Percentiles rank a stretch among this genome's conserved stretches.
phyloP scores from a whole-genome alignment of 2,329 filamentous ascomycete genomes.

The Laburnicola sp. region DNA sequence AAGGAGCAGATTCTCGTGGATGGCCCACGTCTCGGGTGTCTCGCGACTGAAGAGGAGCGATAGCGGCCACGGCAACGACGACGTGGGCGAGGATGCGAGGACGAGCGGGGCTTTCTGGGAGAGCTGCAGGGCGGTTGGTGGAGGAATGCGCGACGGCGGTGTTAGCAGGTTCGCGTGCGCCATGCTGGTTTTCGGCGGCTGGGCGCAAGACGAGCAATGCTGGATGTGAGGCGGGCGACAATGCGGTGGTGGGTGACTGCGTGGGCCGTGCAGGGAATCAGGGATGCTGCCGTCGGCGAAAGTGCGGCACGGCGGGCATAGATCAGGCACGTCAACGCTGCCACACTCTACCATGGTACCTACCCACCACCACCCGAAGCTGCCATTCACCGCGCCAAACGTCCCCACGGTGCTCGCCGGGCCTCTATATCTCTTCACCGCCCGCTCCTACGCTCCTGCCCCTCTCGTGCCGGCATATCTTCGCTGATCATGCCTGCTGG shows the following conservation, averaged over 20 bases:
- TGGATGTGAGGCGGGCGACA: not conserved
- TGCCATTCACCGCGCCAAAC: not conserved
- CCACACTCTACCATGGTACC: no score
- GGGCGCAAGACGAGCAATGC: not conserved
- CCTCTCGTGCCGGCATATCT: slow-evolving; percentile 24
- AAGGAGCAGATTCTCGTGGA: slow-evolving; percentile 83
- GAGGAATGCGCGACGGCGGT: slow-evolving; percentile 46
- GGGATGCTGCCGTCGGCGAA: slow-evolving; percentile 20
- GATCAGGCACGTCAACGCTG: slow-evolving; percentile 18
- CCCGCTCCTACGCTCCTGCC: not conserved
- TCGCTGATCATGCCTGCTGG: slow-evolving; percentile 41
- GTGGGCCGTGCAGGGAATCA: no score
- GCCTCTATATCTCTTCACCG: slow-evolving; percentile 19
- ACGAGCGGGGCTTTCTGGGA: slow-evolving; percentile 52
- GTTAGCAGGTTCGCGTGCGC: slow-evolving; percentile 43
- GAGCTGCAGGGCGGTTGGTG: slow-evolving; percentile 49
- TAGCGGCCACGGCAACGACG: slow-evolving; percentile 54
- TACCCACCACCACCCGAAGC: slow-evolving; percentile 12
- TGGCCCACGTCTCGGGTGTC: slow-evolving; percentile 78
- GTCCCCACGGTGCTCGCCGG: not conserved
- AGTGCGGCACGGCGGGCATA: slow-evolving; percentile 20
- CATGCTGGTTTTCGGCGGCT: slow-evolving; percentile 32
- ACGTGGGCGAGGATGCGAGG: slow-evolving; percentile 44
- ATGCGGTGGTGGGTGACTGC: not conserved
- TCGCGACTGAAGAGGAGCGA: slow-evolving; percentile 61